Conservation (phyloP, 192 early-diverging fungal species). For the Phycomyces blakesleeanus region DNA sequence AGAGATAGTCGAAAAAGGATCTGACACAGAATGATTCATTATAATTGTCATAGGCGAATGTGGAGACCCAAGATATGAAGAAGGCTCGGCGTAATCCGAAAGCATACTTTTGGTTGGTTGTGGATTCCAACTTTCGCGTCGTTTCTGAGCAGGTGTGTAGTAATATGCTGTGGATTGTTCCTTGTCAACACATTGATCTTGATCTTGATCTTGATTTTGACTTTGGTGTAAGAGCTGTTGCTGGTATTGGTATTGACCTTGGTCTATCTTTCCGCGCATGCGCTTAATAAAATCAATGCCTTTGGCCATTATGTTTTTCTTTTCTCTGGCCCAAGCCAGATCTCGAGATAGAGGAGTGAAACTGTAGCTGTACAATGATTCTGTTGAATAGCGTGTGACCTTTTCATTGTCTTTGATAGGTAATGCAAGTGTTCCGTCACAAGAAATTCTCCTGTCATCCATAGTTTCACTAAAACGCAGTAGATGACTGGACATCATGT, state of each 20-base stretch:
- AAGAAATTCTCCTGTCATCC: background rate
- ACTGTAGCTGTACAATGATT: conserved; percentile 31
- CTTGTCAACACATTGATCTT: too few relatives aligned
- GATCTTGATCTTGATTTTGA: too few relatives aligned
- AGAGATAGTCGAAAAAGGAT: too few relatives aligned
- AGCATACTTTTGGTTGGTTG: conserved; percentile 5
- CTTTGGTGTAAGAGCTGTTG: too few relatives aligned
- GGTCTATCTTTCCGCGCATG: conserved; percentile 4
- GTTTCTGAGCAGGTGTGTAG: background rate
- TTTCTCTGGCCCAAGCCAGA: conserved; percentile 9
- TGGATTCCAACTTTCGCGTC: conserved; percentile 5
- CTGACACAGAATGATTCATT: conserved; percentile 1
- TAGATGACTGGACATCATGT: background rate
- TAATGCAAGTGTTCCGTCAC: background rate
- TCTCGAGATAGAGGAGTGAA: conserved; percentile 20
- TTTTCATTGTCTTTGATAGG: background rate
- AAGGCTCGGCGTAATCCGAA: background rate
- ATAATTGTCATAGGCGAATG: background rate
- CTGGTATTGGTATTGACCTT: background rate
- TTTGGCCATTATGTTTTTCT: conserved; percentile 9
- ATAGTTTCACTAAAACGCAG: conserved; percentile 4
- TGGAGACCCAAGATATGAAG: background rate
- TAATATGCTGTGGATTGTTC: too few relatives aligned
- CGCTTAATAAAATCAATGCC: conserved; percentile 30
- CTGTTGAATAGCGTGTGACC: conserved; percentile 17